Percentiles rank a stretch among this genome's conserved stretches.
Evolutionary conservation across 805 yeast genomes (phyloP).

Genomic region (Lachancea dasiensis): DNA sequence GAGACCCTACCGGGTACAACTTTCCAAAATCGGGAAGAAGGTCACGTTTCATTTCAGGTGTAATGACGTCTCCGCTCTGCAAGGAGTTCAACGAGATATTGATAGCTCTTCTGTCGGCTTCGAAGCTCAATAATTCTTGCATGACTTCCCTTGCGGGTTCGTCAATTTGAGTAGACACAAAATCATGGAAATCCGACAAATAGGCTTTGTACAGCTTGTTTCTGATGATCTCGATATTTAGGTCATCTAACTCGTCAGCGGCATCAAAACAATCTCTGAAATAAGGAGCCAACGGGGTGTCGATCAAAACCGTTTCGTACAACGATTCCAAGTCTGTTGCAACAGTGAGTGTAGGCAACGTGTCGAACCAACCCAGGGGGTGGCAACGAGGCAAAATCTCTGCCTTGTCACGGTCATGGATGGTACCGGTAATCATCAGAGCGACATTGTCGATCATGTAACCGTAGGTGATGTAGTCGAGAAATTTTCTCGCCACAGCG

Average conservation of each 20-base stretch:
- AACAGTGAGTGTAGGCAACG: conserved; percentile 88
- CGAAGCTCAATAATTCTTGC: conserved; percentile 73
- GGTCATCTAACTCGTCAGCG: conserved; percentile 82
- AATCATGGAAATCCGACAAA: conserved; percentile 75
- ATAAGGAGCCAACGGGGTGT: conserved; percentile 96
- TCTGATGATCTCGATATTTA: conserved; percentile 91
- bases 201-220: conserved; percentile 90
- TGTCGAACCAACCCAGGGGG: conserved; percentile 98
- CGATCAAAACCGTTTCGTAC: conserved; percentile 86
- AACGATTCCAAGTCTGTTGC: conserved; percentile 94
- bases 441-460: conserved; percentile 98
- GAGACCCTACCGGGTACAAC: conserved; percentile 62
- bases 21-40: conserved; percentile 81
- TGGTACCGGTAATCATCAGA: conserved; percentile 92
- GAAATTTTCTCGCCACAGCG: conserved; percentile 70
- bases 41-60: conserved; percentile 67
- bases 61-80: conserved; percentile 35
- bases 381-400: conserved; percentile 90
- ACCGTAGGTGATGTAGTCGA: conserved; percentile 91
- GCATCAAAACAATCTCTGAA: conserved; percentile 85
- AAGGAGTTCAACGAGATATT: conserved; percentile 88
- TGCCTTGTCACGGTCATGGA: conserved; percentile 86
- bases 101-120: conserved; percentile 91
- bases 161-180: conserved; percentile 54
- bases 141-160: conserved; percentile 78